Evolutionary conservation across 148 eudicot genomes (phyloP), one percentile per base, ranked within the genome.

Genomic region (Chenopodium quinoa): DNA sequence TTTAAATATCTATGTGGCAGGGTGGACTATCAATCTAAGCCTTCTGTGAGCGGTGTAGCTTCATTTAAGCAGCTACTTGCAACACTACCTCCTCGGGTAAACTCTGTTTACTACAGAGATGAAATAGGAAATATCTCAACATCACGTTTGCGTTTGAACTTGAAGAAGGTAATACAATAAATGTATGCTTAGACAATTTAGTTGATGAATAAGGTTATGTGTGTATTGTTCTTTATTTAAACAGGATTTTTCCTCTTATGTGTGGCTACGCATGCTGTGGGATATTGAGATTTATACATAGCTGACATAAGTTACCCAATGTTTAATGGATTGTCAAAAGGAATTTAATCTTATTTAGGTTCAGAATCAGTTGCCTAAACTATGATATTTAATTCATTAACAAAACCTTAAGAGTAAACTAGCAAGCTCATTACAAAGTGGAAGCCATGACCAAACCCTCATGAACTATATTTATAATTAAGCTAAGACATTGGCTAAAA

Each of bases 51-150:
- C 78, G 97, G 98, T 75, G 89, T 76, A 52, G 87, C 98, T 83
- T 94, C 99, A 32, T 92, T 96, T 85, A 96, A 96, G 88, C 80
- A 86, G 75, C 95, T 96, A 84, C 89, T 92, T 78, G 99, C 95
- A 70, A 89, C 86, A 82, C 86, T 96, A 84, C 99, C 99, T 64
- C 98, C 99, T 40, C 87, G 97, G 83, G 95, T 96, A 82, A 92
- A 92, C 88, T 94, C 99, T 63, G 99, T 96, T 81, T 96, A 96
- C 89, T 96, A 96, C 89, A 90, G 99, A 77, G 99, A 96, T 84
- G 86, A 82, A 44, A 96, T 96, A 6, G 99, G 99, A 79, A 96
- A 96, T 86, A 96, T 96, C 81, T 96, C 99, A 77, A 78, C 99
- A 54, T 96, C 99, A 19, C 92, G 90, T 85, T 88, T 96, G 75